Evolutionary conservation across 768 basidiomycete genomes (phyloP).

Genomic region (Boletus edulis): DNA sequence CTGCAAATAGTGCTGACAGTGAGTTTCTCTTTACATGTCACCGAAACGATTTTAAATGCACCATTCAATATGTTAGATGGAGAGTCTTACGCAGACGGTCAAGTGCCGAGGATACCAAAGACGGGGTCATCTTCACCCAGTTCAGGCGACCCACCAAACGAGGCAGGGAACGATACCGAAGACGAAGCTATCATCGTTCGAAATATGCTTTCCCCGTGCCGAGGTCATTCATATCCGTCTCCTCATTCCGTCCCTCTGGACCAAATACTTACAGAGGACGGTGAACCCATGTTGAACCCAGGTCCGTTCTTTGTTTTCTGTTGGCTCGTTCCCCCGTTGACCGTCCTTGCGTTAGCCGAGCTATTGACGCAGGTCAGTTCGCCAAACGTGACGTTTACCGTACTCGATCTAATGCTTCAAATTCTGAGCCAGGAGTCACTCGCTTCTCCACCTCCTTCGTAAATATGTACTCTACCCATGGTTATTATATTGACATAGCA

Average conservation of each 20-base stretch:
- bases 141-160: conserved; percentile 6
- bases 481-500: conserved; percentile 20
- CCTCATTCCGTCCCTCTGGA: conserved; percentile 24
- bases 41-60: conserved; percentile 32
- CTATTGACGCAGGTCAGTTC: conserved; percentile 57
- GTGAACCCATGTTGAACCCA: conserved; percentile 66
- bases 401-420: conserved; percentile 29
- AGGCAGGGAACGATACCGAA: conserved; percentile 9
- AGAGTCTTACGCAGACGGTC: conserved; percentile 17
- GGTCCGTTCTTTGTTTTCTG: conserved; percentile 41
- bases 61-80: conserved; percentile 35
- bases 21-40: conserved; percentile 19
- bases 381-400: conserved; percentile 7
- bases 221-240: conserved; percentile 27
- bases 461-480: conserved; percentile 29
- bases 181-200: conserved; percentile 16
- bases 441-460: conserved; percentile 64
- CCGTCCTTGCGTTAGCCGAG: conserved; percentile 37
- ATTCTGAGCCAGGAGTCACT: conserved; percentile 51
- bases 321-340: conserved; percentile 2
- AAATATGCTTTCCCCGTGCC: conserved; percentile 20
- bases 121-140: conserved; percentile 6
- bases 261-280: conserved; percentile 58
- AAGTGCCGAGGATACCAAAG: conserved; percentile 4
- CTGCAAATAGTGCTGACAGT: conserved; percentile 16